phyloP scores from a whole-genome alignment of 1,284 basidiomycete genomes.

The Rhodotorula sp. region DNA sequence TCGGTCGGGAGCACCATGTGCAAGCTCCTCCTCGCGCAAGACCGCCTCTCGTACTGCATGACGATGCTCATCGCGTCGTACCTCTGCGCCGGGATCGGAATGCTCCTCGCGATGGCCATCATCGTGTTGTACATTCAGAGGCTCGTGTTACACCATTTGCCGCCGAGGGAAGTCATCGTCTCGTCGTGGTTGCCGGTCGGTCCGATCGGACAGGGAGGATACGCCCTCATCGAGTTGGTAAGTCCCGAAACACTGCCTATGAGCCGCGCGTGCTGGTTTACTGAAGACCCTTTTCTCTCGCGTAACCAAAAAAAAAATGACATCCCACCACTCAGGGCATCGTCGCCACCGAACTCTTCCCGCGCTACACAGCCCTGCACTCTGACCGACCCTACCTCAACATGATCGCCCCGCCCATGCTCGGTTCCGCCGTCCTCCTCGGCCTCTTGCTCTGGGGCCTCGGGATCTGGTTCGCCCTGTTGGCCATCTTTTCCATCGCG shows the following conservation, averaged over 20 bases:
- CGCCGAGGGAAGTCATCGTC: constrained; percentile 43
- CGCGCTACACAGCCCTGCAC: constrained; percentile 20
- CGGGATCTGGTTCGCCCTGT: constrained; percentile 43
- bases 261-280: not conserved
- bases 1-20: constrained; percentile 39
- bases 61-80: constrained; percentile 40
- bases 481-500: constrained; percentile 37
- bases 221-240: constrained; percentile 41
- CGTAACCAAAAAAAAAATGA: too few relatives aligned
- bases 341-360: constrained; percentile 38
- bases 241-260: not conserved
- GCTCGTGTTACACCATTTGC: constrained; percentile 42
- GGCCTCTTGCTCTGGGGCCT: constrained; percentile 43
- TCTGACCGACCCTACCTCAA: constrained; percentile 25
- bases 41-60: constrained; percentile 36
- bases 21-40: constrained; percentile 32
- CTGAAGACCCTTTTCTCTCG: not conserved
- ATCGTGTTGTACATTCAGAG: constrained; percentile 45
- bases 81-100: constrained; percentile 41
- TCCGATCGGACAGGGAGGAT: constrained; percentile 43
- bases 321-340: too few relatives aligned
- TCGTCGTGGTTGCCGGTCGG: constrained; percentile 42
- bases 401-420: constrained; percentile 29
- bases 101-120: constrained; percentile 36
- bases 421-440: constrained; percentile 39